Percentiles rank a stretch among this genome's conserved stretches.
Conservation (phyloP, 495 filamentous ascomycete genomes). For the Aspergillus cavernicola region DNA sequence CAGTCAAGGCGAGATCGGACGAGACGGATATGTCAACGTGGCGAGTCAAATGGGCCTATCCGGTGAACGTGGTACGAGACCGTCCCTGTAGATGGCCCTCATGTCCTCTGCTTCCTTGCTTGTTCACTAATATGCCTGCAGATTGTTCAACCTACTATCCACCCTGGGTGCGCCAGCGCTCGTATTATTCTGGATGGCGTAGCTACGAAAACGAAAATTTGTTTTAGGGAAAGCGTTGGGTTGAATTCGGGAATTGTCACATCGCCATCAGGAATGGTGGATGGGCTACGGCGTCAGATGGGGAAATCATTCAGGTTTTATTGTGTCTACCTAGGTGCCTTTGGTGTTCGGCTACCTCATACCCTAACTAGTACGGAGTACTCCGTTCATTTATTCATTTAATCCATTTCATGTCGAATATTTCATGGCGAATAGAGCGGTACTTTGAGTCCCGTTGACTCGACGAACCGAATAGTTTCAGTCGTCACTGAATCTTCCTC, state of each 20-base stretch:
- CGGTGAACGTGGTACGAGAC: constrained; percentile 45
- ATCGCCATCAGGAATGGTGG: background rate
- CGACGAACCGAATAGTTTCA: background rate
- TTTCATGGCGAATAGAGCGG: too few relatives aligned
- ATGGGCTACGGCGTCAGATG: background rate
- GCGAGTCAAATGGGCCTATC: constrained; percentile 60
- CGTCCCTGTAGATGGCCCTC: constrained; percentile 22
- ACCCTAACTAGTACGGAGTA: constrained; percentile 6
- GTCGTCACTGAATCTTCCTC: too few relatives aligned
- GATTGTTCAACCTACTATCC: constrained; percentile 45
- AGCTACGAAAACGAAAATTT: background rate
- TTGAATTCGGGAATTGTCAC: background rate
- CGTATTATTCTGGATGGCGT: constrained; percentile 22
- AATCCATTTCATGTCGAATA: background rate
- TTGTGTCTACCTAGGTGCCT: background rate
- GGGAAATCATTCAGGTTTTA: background rate
- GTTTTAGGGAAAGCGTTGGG: background rate
- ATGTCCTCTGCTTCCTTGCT: background rate
- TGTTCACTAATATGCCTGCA: constrained; percentile 6
- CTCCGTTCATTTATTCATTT: constrained; percentile 1
- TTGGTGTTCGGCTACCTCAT: constrained; percentile 3
- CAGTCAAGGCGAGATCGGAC: constrained; percentile 32
- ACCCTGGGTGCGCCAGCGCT: constrained; percentile 33
- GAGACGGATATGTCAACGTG: constrained; percentile 66
- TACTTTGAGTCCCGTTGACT: too few relatives aligned